Evolutionary conservation across 441 rosid species (phyloP).

Genomic region (Populus tomentosa): DNA sequence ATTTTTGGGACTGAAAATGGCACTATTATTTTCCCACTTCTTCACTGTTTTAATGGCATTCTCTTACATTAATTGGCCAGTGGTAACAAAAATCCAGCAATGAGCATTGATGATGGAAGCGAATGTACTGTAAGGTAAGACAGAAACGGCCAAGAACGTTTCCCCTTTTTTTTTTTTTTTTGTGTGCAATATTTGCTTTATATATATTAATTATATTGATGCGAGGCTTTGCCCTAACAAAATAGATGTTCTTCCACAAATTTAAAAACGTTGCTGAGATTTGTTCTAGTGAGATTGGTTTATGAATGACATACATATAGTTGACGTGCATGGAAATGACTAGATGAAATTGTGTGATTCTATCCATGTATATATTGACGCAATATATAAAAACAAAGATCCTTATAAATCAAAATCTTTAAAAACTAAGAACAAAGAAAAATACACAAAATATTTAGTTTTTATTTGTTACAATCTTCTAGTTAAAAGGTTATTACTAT

Average conservation of each 20-base stretch:
- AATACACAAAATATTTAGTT: background rate
- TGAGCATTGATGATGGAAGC: background rate
- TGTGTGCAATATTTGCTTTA: too few species aligned
- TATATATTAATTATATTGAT: too few species aligned
- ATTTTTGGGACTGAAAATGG: background rate
- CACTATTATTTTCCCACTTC: background rate
- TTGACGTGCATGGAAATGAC: background rate
- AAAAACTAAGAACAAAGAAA: background rate
- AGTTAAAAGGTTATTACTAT: too few species aligned
- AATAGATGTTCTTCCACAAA: too few species aligned
- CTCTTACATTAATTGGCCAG: background rate
- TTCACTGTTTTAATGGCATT: background rate
- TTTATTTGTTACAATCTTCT: background rate
- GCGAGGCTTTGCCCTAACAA: too few species aligned
- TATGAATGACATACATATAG: background rate
- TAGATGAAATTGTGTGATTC: background rate
- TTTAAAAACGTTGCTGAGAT: background rate
- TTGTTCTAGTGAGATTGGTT: background rate
- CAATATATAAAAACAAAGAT: background rate
- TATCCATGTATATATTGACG: background rate
- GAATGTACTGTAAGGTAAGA: background rate
- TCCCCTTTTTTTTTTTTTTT: too few species aligned
- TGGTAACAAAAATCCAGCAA: background rate
- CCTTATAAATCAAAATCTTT: too few species aligned
- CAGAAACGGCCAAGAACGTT: background rate